Base-by-base conservation (phyloP, 1,284 basidiomycete genomes). In the Kalmanozyma brasiliensis region DNA sequence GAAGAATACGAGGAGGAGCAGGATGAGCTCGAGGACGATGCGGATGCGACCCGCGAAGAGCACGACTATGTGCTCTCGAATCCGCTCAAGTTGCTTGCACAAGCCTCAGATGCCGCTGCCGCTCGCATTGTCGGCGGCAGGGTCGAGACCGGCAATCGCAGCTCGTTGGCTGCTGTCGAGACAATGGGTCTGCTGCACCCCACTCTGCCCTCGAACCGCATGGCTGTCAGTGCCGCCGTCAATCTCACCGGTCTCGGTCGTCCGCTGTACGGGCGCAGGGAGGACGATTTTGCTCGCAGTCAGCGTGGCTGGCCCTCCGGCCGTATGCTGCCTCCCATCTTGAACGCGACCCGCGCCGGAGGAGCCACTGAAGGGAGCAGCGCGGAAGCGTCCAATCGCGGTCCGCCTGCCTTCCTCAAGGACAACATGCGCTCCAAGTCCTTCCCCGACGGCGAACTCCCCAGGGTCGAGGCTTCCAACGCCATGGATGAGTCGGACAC, bases 51-150 rank as follows among this genome's bases (percentile, higher is more conserved):
- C 22, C 52, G 57, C 16, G 60, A 68, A 29, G 64, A 74, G 32
- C 62, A 74, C 29, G 68, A 65, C 30, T 71, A 76, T 22, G 76
- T 77, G 19, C 53, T 77, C 6, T 75, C 73, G 24, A 76, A 70
- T 22, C 76, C 76, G 32, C 71, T 77, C 41, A 65, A 67, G 34
- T 49, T 77, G 32, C 59, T 77, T 3, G 76, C 76, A 0, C 71
- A 77, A 48, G 76, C 76, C 1, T 75, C 73, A 2, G 72, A 68
- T 37, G 73, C 73, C 23, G 73, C 73, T 23, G 69, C 69, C 19
- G 63, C 59, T 16, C 52, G 60, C 35, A 70, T 71, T 30, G 62
- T 63, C 20, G 59, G 62, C 38, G 61, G 71, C 5, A 37, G 57
- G 10, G 56, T 64, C 45, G 73, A 64, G 17, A 37, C 62, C 2